These are phyloP conservation scores for Lecanoromycetidae sp. DNA, from an alignment of 2,329 filamentous ascomycete species.

Conservation along the genomic window DNA sequence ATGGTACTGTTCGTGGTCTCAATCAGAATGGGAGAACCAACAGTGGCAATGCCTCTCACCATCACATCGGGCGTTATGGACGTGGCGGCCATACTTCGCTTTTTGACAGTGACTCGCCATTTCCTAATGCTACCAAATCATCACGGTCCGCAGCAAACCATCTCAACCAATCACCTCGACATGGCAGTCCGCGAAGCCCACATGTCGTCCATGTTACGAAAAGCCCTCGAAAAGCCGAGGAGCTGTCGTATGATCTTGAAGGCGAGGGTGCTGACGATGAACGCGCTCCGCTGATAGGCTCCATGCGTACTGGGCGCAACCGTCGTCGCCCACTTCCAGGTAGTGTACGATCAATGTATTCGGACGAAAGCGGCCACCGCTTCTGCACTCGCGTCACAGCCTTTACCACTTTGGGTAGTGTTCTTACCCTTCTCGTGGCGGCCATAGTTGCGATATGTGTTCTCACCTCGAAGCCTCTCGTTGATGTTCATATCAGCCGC, in stretches of 20 bases:
- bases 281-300: constrained; percentile 64
- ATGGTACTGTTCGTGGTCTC: constrained; percentile 40
- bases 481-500: constrained; percentile 62
- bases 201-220: constrained; percentile 36
- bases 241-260: constrained; percentile 68
- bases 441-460: constrained; percentile 81
- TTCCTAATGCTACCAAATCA: constrained; percentile 57
- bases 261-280: constrained; percentile 77
- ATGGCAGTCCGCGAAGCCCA: constrained; percentile 55
- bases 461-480: constrained; percentile 77
- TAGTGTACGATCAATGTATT: constrained; percentile 57
- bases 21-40: constrained; percentile 35
- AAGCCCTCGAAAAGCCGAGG: constrained; percentile 44
- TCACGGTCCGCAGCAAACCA: constrained; percentile 39
- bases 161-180: constrained; percentile 52
- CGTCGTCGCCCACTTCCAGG: constrained; percentile 44
- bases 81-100: constrained; percentile 58
- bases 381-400: constrained; percentile 68
- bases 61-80: constrained; percentile 69
- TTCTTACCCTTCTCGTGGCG: constrained; percentile 71
- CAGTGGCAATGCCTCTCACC: constrained; percentile 48
- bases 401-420: constrained; percentile 69
- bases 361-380: constrained; percentile 50
- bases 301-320: constrained; percentile 51
- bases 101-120: constrained; percentile 67